These are phyloP conservation scores for Halocafeteria seosinensis DNA, from an alignment of 108 stramenopile species.

Conservation along the genomic window DNA sequence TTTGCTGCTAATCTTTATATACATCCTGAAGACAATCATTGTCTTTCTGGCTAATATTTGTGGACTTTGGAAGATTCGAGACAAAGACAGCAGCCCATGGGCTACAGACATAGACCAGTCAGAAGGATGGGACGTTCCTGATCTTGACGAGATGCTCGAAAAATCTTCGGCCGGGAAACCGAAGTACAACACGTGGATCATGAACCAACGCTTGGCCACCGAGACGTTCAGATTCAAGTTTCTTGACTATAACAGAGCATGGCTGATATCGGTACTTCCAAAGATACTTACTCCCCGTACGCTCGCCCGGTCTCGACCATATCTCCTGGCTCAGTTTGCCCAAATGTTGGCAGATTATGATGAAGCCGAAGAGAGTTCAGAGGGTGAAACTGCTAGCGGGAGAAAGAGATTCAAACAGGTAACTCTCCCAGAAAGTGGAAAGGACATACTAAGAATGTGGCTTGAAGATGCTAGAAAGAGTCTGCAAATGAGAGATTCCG, in stretches of 20 bases:
- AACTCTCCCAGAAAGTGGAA: conserved; percentile 25
- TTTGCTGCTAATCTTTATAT: conserved; percentile 16
- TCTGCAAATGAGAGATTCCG: conserved; percentile 28
- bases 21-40: conserved; percentile 21
- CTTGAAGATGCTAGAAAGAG: conserved; percentile 16
- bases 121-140: conserved; percentile 24
- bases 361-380: conserved; percentile 32
- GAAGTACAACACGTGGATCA: conserved; percentile 26
- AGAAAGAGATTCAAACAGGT: conserved; percentile 45
- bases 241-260: conserved; percentile 55
- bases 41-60: conserved; percentile 34
- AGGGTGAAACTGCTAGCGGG: conserved; percentile 44
- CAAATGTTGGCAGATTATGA: conserved; percentile 44
- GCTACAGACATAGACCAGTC: conserved; percentile 12
- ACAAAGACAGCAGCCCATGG: conserved; percentile 49
- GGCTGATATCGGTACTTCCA: conserved; percentile 55
- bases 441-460: conserved; percentile 48
- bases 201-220: conserved; percentile 52
- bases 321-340: conserved; percentile 54
- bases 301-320: conserved; percentile 46
- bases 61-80: conserved; percentile 50
- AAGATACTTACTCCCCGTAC: conserved; percentile 55
- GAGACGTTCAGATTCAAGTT: conserved; percentile 68
- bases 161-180: conserved; percentile 35
- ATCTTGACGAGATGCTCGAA: conserved; percentile 28